Conservation (phyloP, 2,329 filamentous ascomycete genomes). For the Aureobasidium vineae region DNA sequence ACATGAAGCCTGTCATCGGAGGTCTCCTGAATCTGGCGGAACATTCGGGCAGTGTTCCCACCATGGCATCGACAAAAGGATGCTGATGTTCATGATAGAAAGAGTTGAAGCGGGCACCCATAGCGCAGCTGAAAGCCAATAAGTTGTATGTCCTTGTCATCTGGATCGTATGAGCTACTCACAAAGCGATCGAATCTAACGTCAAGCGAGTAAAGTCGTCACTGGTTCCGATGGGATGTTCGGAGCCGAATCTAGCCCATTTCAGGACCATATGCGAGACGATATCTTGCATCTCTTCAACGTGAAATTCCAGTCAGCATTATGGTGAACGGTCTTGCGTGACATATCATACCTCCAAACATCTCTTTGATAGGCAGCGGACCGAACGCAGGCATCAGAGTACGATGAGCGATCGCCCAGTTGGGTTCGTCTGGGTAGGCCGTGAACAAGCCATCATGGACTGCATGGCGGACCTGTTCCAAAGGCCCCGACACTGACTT, state of each 20-base stretch:
- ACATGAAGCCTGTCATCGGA: background rate
- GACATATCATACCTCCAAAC: too few relatives aligned
- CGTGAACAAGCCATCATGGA: background rate
- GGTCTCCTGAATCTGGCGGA: background rate
- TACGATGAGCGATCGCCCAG: constrained; percentile 44
- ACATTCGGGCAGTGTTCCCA: background rate
- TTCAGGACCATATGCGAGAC: constrained; percentile 37
- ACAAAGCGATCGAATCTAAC: background rate
- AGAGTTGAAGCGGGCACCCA: background rate
- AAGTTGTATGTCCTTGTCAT: too few relatives aligned
- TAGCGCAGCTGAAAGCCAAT: background rate
- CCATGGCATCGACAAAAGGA: background rate
- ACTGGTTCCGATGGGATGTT: background rate
- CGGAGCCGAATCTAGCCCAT: constrained; percentile 15
- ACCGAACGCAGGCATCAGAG: constrained; percentile 50
- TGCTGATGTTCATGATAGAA: background rate
- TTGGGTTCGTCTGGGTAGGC: constrained; percentile 27
- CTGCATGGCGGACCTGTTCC: too few relatives aligned
- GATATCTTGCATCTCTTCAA: constrained; percentile 41
- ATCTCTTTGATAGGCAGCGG: constrained; percentile 46
- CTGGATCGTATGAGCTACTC: background rate
- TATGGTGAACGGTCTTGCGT: too few relatives aligned
- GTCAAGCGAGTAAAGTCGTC: constrained; percentile 3
- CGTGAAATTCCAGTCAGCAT: too few relatives aligned
- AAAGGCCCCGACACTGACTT: too few relatives aligned